These are phyloP conservation scores for Pseudofabraea citricarpa DNA, from an alignment of 2,329 filamentous ascomycete genomes.

Conservation along the genomic window DNA sequence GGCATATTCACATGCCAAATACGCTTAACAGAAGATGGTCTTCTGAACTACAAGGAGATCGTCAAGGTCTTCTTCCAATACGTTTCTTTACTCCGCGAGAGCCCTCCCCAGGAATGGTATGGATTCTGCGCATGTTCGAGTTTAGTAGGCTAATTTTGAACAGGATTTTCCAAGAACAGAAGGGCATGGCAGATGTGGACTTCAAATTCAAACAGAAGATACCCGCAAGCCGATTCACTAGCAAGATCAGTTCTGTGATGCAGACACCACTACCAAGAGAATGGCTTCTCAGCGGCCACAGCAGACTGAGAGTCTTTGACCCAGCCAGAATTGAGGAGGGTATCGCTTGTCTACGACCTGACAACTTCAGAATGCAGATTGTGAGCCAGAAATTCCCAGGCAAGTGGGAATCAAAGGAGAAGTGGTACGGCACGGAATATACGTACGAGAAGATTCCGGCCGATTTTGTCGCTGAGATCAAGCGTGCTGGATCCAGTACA, in stretches of 20 bases:
- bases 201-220: slow-evolving; percentile 95
- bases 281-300: slow-evolving; percentile 78
- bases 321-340: slow-evolving; percentile 69
- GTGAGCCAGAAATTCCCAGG: slow-evolving; percentile 81
- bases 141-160: not conserved
- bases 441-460: slow-evolving; percentile 73
- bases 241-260: slow-evolving; percentile 80
- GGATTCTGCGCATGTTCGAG: not conserved
- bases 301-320: slow-evolving; percentile 72
- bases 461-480: slow-evolving; percentile 69
- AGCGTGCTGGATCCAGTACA: slow-evolving; percentile 54
- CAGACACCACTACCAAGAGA: slow-evolving; percentile 84
- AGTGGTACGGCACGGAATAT: slow-evolving; percentile 98
- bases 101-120: slow-evolving; percentile 70
- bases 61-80: slow-evolving; percentile 72
- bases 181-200: slow-evolving; percentile 83
- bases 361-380: slow-evolving; percentile 84
- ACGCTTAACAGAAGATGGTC: slow-evolving; percentile 60
- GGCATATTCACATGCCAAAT: slow-evolving; percentile 63
- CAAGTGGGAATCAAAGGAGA: slow-evolving; percentile 81
- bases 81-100: slow-evolving; percentile 76
- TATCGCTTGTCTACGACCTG: slow-evolving; percentile 69
- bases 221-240: slow-evolving; percentile 84
- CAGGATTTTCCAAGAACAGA: slow-evolving; percentile 84
- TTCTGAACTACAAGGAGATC: slow-evolving; percentile 55